Evolutionary conservation across 2,329 filamentous ascomycete genomes (phyloP).

Genomic region (Cladosporium phlei): DNA sequence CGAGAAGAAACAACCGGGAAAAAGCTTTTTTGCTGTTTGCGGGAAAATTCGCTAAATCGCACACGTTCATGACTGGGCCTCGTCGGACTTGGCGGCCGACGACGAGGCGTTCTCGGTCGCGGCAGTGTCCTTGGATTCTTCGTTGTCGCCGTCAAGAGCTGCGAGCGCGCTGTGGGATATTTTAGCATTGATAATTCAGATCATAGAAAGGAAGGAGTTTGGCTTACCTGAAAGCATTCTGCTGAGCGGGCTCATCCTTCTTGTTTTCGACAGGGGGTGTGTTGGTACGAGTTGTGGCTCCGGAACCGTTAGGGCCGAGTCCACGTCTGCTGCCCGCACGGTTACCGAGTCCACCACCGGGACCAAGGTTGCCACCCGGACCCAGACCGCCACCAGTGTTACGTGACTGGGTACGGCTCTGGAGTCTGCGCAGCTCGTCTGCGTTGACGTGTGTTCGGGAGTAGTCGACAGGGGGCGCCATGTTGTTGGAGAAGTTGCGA

Average conservation of each 20-base stretch:
- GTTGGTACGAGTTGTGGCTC: constrained; percentile 79
- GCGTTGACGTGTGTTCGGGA: constrained; percentile 78
- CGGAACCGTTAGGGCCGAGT: constrained; percentile 50
- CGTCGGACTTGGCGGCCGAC: constrained; percentile 9
- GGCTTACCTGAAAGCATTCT: constrained; percentile 90
- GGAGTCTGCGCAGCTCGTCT: constrained; percentile 83
- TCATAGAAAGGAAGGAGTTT: not conserved
- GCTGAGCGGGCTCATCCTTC: constrained; percentile 59
- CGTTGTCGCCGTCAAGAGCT: constrained; percentile 52
- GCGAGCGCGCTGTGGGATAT: constrained; percentile 46
- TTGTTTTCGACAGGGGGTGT: constrained; percentile 69
- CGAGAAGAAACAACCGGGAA: constrained; percentile 9
- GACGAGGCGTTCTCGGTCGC: constrained; percentile 8
- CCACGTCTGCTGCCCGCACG: constrained; percentile 75
- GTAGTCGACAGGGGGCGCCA: constrained; percentile 63
- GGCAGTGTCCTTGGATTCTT: constrained; percentile 52
- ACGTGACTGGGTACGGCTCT: constrained; percentile 59
- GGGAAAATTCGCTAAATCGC: constrained; percentile 5
- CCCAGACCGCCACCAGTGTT: constrained; percentile 57
- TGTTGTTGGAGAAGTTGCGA: constrained; percentile 69
- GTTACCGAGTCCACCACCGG: constrained; percentile 72
- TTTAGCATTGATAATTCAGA: constrained; percentile 23
- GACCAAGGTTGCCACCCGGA: constrained; percentile 59
- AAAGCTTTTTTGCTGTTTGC: constrained; percentile 5
- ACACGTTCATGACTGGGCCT: constrained; percentile 14